Conservation (phyloP, 1,284 basidiomycete genomes). For the Anthracocystis setariae region DNA sequence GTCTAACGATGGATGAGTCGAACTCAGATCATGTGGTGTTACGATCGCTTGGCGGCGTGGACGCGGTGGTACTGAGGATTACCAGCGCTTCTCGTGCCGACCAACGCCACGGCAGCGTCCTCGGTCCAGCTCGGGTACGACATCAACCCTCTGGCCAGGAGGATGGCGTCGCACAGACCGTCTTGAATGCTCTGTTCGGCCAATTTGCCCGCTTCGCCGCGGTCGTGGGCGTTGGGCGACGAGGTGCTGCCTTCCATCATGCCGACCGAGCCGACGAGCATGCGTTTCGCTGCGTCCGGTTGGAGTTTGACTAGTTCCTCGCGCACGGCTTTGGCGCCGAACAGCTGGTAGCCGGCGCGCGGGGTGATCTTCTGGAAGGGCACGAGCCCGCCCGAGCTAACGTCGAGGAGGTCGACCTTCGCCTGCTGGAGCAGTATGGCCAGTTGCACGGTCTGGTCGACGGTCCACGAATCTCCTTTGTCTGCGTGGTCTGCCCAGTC, state of each 20-base stretch:
- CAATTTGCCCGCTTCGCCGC: slow-evolving; percentile 46
- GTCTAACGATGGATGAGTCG: too few species aligned
- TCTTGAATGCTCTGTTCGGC: slow-evolving; percentile 56
- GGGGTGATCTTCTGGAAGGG: slow-evolving; percentile 49
- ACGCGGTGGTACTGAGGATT: slow-evolving; percentile 59
- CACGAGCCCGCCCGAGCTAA: slow-evolving; percentile 58
- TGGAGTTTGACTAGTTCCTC: slow-evolving; percentile 28
- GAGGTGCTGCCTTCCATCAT: slow-evolving; percentile 53
- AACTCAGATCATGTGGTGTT: neutral
- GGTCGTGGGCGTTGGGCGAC: slow-evolving; percentile 30
- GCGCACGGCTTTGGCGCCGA: slow-evolving; percentile 47
- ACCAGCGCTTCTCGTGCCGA: slow-evolving; percentile 37
- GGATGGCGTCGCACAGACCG: slow-evolving; percentile 49
- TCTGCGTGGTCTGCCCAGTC: slow-evolving; percentile 58
- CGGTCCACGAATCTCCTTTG: slow-evolving; percentile 52
- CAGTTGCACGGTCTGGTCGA: slow-evolving; percentile 54
- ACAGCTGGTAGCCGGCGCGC: slow-evolving; percentile 61
- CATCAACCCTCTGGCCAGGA: slow-evolving; percentile 57
- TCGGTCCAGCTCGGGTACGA: slow-evolving; percentile 58
- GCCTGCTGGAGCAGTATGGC: slow-evolving; percentile 51
- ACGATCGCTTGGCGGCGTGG: slow-evolving; percentile 33
- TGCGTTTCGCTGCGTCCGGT: slow-evolving; percentile 20
- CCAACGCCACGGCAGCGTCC: slow-evolving; percentile 45
- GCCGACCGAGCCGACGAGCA: slow-evolving; percentile 61
- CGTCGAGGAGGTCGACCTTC: slow-evolving; percentile 63